A percentile compares a stretch with the other conserved stretches of the same genome.
These are phyloP conservation scores for Prototheca stagnorum DNA, from an alignment of 163 green algal species.

Conservation along the genomic window DNA sequence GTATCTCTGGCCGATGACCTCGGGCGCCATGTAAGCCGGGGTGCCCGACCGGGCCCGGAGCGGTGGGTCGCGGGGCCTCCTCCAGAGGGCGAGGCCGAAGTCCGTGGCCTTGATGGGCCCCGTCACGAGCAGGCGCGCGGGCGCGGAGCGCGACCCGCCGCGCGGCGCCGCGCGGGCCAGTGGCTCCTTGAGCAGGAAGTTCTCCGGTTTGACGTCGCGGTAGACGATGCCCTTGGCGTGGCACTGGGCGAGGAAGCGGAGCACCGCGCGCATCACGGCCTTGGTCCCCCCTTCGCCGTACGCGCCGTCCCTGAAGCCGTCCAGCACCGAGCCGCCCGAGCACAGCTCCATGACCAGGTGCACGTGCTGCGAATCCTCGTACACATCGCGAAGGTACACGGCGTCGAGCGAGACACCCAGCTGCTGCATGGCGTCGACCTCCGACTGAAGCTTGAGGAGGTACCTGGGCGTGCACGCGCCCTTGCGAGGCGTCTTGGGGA, in stretches of 20 bases:
- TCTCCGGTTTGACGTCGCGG: conserved; percentile 79
- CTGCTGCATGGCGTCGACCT: conserved; percentile 87
- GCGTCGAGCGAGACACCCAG: conserved; percentile 69
- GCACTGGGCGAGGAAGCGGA: conserved; percentile 84
- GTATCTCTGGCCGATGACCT: conserved; percentile 59
- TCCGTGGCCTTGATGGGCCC: conserved; percentile 80
- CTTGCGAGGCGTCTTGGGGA: conserved; percentile 64
- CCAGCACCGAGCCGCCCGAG: conserved; percentile 61
- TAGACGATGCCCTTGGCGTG: conserved; percentile 77
- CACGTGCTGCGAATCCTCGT: conserved; percentile 79
- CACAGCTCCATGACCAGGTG: conserved; percentile 90
- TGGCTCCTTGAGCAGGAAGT: conserved; percentile 58
- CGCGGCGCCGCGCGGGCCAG: no score
- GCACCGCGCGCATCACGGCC: conserved; percentile 55
- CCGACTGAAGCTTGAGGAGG: conserved; percentile 81
- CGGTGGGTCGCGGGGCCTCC: conserved; percentile 47
- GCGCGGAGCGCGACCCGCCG: no score
- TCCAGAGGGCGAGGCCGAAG: conserved; percentile 75
- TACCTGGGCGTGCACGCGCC: conserved; percentile 53
- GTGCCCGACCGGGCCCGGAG: conserved; percentile 64
- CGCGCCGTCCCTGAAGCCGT: conserved; percentile 45
- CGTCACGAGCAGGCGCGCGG: no score
- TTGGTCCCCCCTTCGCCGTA: conserved; percentile 47
- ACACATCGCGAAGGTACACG: conserved; percentile 69
- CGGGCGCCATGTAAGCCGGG: conserved; percentile 79